These are phyloP conservation scores for Neonectria ditissima DNA, from an alignment of 2,329 filamentous ascomycete genomes.

Conservation along the genomic window DNA sequence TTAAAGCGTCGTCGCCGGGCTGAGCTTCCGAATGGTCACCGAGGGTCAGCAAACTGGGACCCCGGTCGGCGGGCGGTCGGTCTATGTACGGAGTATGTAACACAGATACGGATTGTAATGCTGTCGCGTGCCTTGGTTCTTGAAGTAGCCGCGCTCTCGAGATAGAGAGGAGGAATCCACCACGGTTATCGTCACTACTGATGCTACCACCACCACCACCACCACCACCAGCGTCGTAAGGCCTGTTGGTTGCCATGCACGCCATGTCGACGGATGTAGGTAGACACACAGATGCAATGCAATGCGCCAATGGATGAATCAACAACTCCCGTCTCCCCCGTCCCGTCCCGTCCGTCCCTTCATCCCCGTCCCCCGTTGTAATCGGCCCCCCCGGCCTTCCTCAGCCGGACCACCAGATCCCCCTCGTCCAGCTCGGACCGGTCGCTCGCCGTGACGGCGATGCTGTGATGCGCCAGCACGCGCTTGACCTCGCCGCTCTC, in stretches of 20 bases:
- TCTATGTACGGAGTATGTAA: background rate
- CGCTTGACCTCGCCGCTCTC: constrained; percentile 75
- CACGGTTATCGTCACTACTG: too few species aligned
- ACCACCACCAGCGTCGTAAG: background rate
- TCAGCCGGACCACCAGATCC: constrained; percentile 70
- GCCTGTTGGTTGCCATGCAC: constrained; percentile 1
- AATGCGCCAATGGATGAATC: too few species aligned
- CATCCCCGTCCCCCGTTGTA: constrained; percentile 75
- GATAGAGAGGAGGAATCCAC: background rate
- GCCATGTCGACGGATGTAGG: background rate
- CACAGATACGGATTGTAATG: background rate
- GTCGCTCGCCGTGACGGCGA: constrained; percentile 72
- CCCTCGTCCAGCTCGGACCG: constrained; percentile 70
- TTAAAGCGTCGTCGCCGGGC: constrained; percentile 6
- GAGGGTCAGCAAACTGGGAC: constrained; percentile 18
- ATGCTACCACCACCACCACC: background rate
- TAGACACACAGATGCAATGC: background rate
- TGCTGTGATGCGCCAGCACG: constrained; percentile 72
- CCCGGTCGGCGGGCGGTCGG: constrained; percentile 1
- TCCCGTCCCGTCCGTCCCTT: constrained; percentile 10
- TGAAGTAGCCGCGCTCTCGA: background rate
- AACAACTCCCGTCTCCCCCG: background rate
- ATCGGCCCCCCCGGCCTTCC: constrained; percentile 76
- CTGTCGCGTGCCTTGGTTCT: constrained; percentile 7
- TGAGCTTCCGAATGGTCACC: constrained; percentile 27